These are phyloP conservation scores for Lactarius quietus DNA, from an alignment of 768 basidiomycete genomes.

Conservation along the genomic window DNA sequence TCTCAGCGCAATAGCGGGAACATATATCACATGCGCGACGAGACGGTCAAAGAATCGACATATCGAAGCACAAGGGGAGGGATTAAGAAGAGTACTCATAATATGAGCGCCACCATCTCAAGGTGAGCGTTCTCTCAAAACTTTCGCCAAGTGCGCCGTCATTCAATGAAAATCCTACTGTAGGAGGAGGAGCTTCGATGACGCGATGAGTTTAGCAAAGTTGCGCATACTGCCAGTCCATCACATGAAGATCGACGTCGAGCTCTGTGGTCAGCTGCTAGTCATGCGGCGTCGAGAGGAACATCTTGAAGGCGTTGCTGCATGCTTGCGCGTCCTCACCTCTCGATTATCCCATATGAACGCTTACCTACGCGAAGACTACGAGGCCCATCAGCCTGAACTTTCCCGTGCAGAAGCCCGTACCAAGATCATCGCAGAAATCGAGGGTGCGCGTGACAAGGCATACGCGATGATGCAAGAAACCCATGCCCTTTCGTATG, in stretches of 20 bases:
- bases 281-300: conserved; percentile 64
- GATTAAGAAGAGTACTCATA: conserved; percentile 9
- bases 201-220: conserved; percentile 47
- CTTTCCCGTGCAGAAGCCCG: conserved; percentile 46
- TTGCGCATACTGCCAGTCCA: conserved; percentile 51
- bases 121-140: conserved; percentile 3
- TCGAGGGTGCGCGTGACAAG: conserved; percentile 48
- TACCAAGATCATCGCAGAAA: conserved; percentile 46
- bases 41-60: conserved; percentile 5
- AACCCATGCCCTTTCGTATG: conserved; percentile 65
- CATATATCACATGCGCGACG: conserved; percentile 11
- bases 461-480: conserved; percentile 57
- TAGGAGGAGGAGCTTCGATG: conserved; percentile 66
- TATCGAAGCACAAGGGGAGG: not conserved
- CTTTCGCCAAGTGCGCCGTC: not conserved
- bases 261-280: conserved; percentile 69
- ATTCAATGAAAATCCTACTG: conserved; percentile 10
- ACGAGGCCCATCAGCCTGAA: conserved; percentile 48
- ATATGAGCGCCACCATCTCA: not conserved
- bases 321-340: conserved; percentile 56
- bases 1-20: not conserved
- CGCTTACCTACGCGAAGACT: conserved; percentile 53
- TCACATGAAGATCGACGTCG: conserved; percentile 75
- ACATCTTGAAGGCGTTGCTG: conserved; percentile 62
- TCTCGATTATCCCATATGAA: conserved; percentile 52